Conservation (phyloP, 768 basidiomycete genomes). For the Serendipita sp. region DNA sequence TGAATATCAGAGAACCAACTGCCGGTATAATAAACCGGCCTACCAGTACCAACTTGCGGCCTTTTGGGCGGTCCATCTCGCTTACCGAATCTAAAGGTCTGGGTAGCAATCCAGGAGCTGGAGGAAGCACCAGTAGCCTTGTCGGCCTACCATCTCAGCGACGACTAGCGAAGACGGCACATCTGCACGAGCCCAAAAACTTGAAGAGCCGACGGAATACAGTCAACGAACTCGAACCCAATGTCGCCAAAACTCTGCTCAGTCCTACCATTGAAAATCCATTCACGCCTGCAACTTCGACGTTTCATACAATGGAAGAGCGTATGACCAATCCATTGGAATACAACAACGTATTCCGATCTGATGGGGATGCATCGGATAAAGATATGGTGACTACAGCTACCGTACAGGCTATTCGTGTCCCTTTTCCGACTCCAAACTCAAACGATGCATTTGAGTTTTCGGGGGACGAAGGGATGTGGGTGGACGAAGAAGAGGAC, state of each 20-base stretch:
- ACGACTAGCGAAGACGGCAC: slow-evolving; percentile 10
- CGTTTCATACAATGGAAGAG: too few species aligned
- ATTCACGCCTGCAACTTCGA: neutral
- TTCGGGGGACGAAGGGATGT: too few species aligned
- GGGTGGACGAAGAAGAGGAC: too few species aligned
- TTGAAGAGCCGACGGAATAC: neutral
- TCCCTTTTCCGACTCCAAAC: too few species aligned
- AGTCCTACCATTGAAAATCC: neutral
- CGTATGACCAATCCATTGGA: too few species aligned
- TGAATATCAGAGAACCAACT: too few species aligned
- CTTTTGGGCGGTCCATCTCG: slow-evolving; percentile 1
- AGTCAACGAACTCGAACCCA: neutral
- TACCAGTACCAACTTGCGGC: neutral
- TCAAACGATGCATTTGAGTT: too few species aligned
- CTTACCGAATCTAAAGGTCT: neutral
- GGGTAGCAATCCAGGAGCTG: neutral
- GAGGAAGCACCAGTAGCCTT: neutral
- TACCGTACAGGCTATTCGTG: too few species aligned
- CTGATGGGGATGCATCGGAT: too few species aligned
- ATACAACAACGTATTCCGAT: too few species aligned
- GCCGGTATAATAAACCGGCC: neutral
- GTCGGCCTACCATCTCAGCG: neutral
- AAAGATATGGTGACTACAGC: too few species aligned
- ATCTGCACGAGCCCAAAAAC: slow-evolving; percentile 12
- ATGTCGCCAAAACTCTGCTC: neutral